Evolutionary conservation across 768 basidiomycete genomes (phyloP), one percentile per base, ranked within the genome.

Genomic region (Suillus plorans): DNA sequence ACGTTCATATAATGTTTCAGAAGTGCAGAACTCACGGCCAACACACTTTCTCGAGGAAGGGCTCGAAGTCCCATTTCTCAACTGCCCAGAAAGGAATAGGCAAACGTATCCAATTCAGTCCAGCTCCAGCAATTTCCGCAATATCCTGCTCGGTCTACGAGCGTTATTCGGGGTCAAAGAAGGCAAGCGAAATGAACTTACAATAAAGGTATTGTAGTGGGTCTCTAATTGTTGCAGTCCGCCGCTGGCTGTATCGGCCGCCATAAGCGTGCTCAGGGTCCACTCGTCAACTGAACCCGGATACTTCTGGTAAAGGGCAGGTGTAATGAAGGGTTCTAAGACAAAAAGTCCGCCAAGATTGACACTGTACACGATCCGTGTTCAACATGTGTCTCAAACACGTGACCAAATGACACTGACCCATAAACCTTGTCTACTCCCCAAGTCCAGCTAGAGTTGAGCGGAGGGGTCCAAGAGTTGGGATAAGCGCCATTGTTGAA

Each of bases 41-140:
- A 36, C 86, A 86, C 16, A 89, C 87, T 65, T 83, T 81, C 5
- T 84, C 84, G 14, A 95, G 77, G 77, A 89, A 95, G 7, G 94
- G 93, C 73, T 95, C 94, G 34, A 84, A 85, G 28, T 79, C 76
- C 81, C 86, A 87, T 14, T 85, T 88, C 67, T 92, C 90, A 69
- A 95, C 88, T 8, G 90, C 90, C 94, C 94, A 97, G 78, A 86
- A 95, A 3, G 90, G 86, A 50, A 95, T 83, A 1, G 93, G 91
- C 52, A 95, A 77, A 3, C 93, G 85, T 55, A 96, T 77, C 83
- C 89, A 95, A 78, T 93, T 95, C 58, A 95, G 78, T 4, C 94
- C 95, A 36, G 92, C 94, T 47, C 86, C 90, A 53, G 95, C 93
- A 65, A 97, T 96, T 72, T 89, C 80, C 44, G 94, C 94, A 66